phyloP scores from a whole-genome alignment of 2,329 filamentous ascomycete genomes.

The Zasmidium angulare region DNA sequence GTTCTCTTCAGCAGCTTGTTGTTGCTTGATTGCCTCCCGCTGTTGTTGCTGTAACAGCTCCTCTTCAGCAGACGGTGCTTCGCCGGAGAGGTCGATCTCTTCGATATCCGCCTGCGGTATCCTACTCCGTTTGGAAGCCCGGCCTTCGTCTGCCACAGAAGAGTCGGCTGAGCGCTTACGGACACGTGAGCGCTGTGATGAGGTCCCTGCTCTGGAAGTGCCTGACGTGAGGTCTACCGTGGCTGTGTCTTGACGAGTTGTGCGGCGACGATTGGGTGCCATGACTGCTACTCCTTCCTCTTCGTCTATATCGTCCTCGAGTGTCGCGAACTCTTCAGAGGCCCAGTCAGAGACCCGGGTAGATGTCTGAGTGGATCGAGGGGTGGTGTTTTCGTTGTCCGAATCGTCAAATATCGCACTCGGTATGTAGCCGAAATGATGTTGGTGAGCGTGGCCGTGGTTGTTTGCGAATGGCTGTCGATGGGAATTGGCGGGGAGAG shows the following conservation, averaged over 20 bases:
- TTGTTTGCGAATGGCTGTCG: background rate
- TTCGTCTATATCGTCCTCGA: constrained; percentile 17
- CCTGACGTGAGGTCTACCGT: constrained; percentile 18
- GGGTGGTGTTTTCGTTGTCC: background rate
- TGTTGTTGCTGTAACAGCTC: constrained; percentile 35
- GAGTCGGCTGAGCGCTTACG: constrained; percentile 16
- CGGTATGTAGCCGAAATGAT: background rate
- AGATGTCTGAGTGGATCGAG: background rate
- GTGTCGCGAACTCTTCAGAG: constrained; percentile 20
- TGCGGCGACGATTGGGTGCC: constrained; percentile 5
- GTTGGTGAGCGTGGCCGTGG: background rate
- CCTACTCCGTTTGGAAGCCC: constrained; percentile 12
- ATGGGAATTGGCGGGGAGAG: background rate
- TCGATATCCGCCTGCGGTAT: constrained; percentile 13
- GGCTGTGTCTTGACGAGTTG: constrained; percentile 1
- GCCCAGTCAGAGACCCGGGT: background rate
- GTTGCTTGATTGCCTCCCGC: constrained; percentile 23
- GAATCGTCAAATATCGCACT: background rate
- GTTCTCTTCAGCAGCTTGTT: constrained; percentile 23
- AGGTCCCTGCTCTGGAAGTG: background rate
- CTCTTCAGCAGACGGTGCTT: constrained; percentile 32
- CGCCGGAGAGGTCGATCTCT: constrained; percentile 21
- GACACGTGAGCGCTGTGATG: constrained; percentile 2
- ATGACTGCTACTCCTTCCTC: background rate
- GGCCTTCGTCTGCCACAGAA: constrained; percentile 7